Evolutionary conservation across 163 green algal species (phyloP), one percentile per base, ranked within the genome.

Genomic region (Chlorella variabilis): DNA sequence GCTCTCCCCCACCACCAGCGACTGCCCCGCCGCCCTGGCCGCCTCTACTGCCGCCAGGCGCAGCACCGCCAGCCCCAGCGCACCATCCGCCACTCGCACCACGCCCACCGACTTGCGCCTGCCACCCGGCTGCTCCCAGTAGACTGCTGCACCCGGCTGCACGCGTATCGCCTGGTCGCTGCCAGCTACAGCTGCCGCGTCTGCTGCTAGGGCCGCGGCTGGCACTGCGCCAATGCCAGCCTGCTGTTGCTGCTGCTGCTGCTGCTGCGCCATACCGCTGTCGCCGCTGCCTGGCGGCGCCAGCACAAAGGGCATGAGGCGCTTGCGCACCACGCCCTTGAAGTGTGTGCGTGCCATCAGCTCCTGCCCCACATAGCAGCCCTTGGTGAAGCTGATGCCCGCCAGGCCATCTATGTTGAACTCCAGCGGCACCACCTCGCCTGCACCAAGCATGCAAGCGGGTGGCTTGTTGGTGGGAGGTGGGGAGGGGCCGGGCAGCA

Each of bases 351-450:
- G 82, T 8, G 94, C 94, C 36, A 94, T 94, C 5, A 98, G 91
- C 88, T 97, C 94, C 87, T 99, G 97, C 1, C 97, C 97, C n/a
- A 99, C 90, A 84, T 99, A 99, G 90, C 97, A 99, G 67, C 97
- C 97, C 85, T 99, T 99, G 68, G 68, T 87, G 85, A 96, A 99
- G 74, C 86, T 94, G 56, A 99, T 92, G n/a, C 91, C 97, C 66
- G 93, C 77, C 42, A 99, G 88, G 0, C 75, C 93, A 49, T 98
- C 97, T 67, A 99, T 61, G 84, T 98, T 98, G 87, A 93, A 98
- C 81, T 99, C 97, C 65, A 99, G 86, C 0, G 97, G 94, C 0
- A 97, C 87, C 9, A 92, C 89, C 51, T 93, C 73, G 9, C 87
- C 92, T 90, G 85, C 18, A n/a, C 8, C 54, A 54, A 82, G 3